Evolutionary conservation across 2,329 filamentous ascomycete species (phyloP), one percentile per base, ranked within the genome.

Genomic region (Zasmidium citrigriseum): DNA sequence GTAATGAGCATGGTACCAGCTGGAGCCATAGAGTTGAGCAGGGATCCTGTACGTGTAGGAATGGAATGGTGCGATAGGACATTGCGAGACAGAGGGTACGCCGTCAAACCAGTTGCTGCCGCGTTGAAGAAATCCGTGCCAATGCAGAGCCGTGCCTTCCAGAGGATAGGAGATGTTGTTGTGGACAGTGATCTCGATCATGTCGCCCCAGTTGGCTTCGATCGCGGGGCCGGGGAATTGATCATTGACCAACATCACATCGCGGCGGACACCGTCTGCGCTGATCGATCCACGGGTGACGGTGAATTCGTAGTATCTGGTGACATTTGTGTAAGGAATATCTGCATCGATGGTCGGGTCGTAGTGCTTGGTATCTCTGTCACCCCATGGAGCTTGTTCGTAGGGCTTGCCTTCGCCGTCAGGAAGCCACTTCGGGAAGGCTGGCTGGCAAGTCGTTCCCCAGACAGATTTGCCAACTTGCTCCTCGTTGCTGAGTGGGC

Each of bases 1-100:
- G 56, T 69, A 75, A 60, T 80, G 77, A 4, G 66, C 66, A 60
- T 77, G 75, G 46, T 72, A 77, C 70, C 71, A 57, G 55, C 71
- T 62, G 2, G 61, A 63, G 3, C 75, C 75, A 56, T 73, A 72
- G 4, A 70, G 67, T 34, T 70, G 67, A 5, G 73, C 73, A 2
- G 70, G 56, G 29, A 64, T 60, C 22, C 52, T 52, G 49, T 62
- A 64, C 22, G 61, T 62, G 24, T 54, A 59, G 1, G 55, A 53
- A 22, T 48, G 52, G 41, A 46, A 47, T 3, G 61, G 51, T 24
- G 54, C 61, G 27, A 63, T 58, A 12, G 61, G 61, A 45, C 59
- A 59, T 29, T 63, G 58, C 11, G 50, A 58, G 7, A 63, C 55
- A 18, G 52, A 51, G 7, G 58, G 58, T 3, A 63, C 61, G 9